These are phyloP conservation scores for Ceratobasidium sp. DNA, from an alignment of 1,284 basidiomycete genomes.

Conservation along the genomic window DNA sequence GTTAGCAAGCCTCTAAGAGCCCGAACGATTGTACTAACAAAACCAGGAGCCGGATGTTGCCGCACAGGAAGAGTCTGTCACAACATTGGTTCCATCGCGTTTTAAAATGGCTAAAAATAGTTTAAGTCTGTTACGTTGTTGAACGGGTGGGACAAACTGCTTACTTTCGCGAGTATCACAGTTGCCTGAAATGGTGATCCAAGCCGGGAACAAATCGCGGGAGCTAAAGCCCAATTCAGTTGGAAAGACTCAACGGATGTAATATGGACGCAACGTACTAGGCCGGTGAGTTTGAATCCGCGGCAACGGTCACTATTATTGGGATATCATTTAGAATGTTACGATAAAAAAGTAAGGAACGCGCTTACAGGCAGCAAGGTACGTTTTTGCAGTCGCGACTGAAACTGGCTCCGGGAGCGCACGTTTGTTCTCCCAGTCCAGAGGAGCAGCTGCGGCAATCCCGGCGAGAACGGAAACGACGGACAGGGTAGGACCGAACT, in stretches of 20 bases:
- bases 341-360: too few relatives aligned
- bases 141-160: slow-evolving; percentile 48
- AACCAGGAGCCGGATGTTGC: slow-evolving; percentile 8
- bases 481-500: slow-evolving; percentile 6
- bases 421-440: slow-evolving; percentile 46
- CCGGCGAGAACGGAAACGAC: slow-evolving; percentile 4
- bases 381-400: slow-evolving; percentile 59
- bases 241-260: not conserved
- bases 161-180: slow-evolving; percentile 69
- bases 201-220: slow-evolving; percentile 19
- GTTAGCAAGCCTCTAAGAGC: slow-evolving; percentile 31
- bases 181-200: slow-evolving; percentile 59
- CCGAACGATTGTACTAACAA: not conserved
- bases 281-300: slow-evolving; percentile 8
- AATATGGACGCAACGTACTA: slow-evolving; percentile 10
- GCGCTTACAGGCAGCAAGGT: slow-evolving; percentile 54
- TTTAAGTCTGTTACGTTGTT: not conserved
- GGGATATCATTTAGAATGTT: not conserved
- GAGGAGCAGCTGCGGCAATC: slow-evolving; percentile 1
- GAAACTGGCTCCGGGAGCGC: slow-evolving; percentile 59
- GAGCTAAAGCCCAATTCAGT: not conserved
- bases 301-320: slow-evolving; percentile 8
- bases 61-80: slow-evolving; percentile 1
- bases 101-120: slow-evolving; percentile 60
- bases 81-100: slow-evolving; percentile 62